These are phyloP conservation scores for Leccinum disarticulatum DNA, from an alignment of 768 basidiomycete species.

Conservation along the genomic window DNA sequence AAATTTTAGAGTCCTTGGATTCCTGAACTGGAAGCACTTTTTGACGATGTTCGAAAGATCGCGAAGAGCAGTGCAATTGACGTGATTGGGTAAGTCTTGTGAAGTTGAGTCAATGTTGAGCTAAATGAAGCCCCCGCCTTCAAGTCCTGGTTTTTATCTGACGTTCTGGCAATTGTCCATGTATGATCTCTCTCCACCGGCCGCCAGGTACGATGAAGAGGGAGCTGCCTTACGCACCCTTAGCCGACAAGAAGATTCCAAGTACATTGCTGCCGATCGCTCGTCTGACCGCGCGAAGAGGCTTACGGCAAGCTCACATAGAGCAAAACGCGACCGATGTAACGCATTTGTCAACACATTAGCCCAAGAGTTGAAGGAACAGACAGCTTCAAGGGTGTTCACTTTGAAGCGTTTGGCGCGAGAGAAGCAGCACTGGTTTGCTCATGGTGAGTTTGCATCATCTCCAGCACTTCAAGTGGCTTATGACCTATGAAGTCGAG, in stretches of 20 bases:
- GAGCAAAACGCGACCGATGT: constrained; percentile 64
- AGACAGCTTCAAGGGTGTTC: constrained; percentile 66
- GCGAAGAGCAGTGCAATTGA: constrained; percentile 64
- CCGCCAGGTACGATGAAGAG: constrained; percentile 77
- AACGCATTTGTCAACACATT: constrained; percentile 58
- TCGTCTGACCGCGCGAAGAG: constrained; percentile 65
- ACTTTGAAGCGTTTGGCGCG: constrained; percentile 74
- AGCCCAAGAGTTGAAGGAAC: constrained; percentile 72
- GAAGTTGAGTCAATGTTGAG: constrained; percentile 4
- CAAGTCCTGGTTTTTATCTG: constrained; percentile 86
- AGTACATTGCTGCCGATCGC: constrained; percentile 65
- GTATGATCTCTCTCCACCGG: constrained; percentile 83
- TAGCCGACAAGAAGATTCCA: constrained; percentile 67
- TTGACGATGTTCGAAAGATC: constrained; percentile 73
- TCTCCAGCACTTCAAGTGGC: neutral
- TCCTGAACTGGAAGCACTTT: constrained; percentile 66
- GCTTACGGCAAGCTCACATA: constrained; percentile 54
- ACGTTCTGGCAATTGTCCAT: constrained; percentile 97
- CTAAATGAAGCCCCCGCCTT: constrained; percentile 5
- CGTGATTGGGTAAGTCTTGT: constrained; percentile 63
- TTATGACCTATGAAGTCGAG: constrained; percentile 26
- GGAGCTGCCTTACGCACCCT: constrained; percentile 56
- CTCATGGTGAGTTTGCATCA: constrained; percentile 45
- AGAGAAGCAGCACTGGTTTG: constrained; percentile 85
- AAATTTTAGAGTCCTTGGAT: constrained; percentile 70